Evolutionary conservation across 305 asterid genomes (phyloP).

Genomic region (Stenogyne calaminthoides): DNA sequence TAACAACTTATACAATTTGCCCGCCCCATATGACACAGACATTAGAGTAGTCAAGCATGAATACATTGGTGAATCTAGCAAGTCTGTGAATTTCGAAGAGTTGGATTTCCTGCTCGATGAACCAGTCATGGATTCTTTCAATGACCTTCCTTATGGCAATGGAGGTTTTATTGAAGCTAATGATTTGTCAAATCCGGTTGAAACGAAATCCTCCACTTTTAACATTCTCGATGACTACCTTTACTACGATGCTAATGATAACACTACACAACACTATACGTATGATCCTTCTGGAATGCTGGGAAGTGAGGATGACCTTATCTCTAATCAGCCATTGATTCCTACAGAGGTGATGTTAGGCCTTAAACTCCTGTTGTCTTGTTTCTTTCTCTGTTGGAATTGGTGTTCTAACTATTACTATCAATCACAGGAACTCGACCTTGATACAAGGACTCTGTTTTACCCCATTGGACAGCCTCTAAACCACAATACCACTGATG

Average conservation of each 20-base stretch:
- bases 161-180: slow-evolving; percentile 72
- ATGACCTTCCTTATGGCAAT: slow-evolving; percentile 42
- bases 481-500: slow-evolving; percentile 29
- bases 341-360: slow-evolving; percentile 47
- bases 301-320: slow-evolving; percentile 43
- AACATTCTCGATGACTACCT: slow-evolving; percentile 76
- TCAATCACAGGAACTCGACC: slow-evolving; percentile 48
- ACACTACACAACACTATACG: slow-evolving; percentile 35
- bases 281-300: slow-evolving; percentile 49
- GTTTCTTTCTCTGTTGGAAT: slow-evolving; percentile 5
- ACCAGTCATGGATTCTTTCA: slow-evolving; percentile 54
- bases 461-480: slow-evolving; percentile 40
- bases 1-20: slow-evolving; percentile 34
- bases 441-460: slow-evolving; percentile 38
- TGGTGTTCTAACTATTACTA: slow-evolving; percentile 14
- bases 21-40: slow-evolving; percentile 38
- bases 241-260: slow-evolving; percentile 61
- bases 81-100: slow-evolving; percentile 44
- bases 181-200: slow-evolving; percentile 64
- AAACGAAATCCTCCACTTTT: slow-evolving; percentile 42
- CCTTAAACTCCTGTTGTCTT: background rate
- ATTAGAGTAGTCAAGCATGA: slow-evolving; percentile 63
- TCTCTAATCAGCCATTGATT: slow-evolving; percentile 41
- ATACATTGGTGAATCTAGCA: slow-evolving; percentile 77
- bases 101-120: slow-evolving; percentile 64